Evolutionary conservation across 768 basidiomycete species (phyloP), one percentile per base, ranked within the genome.

Genomic region (Polyporus arcularius): DNA sequence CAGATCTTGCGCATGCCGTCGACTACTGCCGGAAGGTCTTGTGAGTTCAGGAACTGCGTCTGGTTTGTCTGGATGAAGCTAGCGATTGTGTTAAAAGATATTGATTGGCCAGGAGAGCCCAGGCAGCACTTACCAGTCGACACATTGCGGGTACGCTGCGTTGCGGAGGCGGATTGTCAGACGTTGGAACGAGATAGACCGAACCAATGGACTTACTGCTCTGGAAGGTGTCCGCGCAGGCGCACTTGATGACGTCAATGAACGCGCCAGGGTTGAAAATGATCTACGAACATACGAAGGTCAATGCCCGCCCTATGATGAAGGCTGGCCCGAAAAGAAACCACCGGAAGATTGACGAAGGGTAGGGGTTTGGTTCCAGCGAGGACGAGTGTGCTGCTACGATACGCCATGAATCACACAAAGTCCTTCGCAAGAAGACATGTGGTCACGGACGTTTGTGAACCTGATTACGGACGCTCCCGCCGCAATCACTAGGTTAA

Each of bases 231-330:
- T 80, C 77, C 3, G 79, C 75, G 67, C 88, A 89, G 4, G 85
- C 78, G 71, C 87, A 88, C 72, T 82, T 79, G 68, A 88, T 86
- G 47, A 85, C 76, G 65, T 81, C 78, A 62, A 87, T 76, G 71
- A 87, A 87, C 1, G 81, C 82, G 31, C 83, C 81, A 1, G 87
- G 87, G 62, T 87, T 86, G 65, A 83, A 83, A 47, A 88, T 79
- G 64, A 88, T 76, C 86, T 88, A 26, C 32, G 15, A 14, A 16
- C 4, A 26, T 26, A 26, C 40, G 49, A 14, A 18, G 8, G n/a
- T 50, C 53, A 50, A 21, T 45, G 26, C 12, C 21, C 46, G 21
- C 28, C 26, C 46, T n/a, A 45, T 18, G n/a, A 9, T 28, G n/a
- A 28, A 14, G 18, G 14, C 45, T 10, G 18, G 49, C 43, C 3